phyloP scores from a whole-genome alignment of 78 protist species.

The Chrysochromulina parva region DNA sequence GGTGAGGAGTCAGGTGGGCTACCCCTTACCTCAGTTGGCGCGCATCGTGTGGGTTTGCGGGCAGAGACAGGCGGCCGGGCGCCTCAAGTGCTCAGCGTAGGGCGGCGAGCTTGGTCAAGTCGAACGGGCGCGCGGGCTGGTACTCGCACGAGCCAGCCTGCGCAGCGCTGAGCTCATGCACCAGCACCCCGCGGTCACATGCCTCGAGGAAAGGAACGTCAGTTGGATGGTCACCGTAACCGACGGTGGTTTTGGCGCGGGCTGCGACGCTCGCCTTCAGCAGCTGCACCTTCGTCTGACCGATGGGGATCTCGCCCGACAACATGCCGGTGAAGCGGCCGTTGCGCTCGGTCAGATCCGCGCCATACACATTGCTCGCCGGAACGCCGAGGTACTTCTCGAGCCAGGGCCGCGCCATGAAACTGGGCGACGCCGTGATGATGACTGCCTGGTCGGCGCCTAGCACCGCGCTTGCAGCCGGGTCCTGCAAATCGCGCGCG shows the following conservation, averaged over 20 bases:
- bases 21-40: no score
- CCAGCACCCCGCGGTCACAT: not conserved
- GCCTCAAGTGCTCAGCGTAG: no score
- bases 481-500: not conserved
- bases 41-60: no score
- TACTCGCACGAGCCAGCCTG: no score
- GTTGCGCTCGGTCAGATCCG: not conserved
- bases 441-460: not conserved
- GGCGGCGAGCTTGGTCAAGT: no score
- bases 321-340: slow-evolving; percentile 1
- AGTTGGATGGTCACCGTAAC: slow-evolving; percentile 14
- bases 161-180: no score
- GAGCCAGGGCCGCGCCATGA: slow-evolving; percentile 22
- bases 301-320: not conserved
- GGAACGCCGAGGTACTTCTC: not conserved
- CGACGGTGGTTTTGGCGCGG: not conserved
- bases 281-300: not conserved
- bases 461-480: not conserved
- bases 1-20: no score
- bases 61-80: no score
- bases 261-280: not conserved
- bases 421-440: not conserved
- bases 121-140: no score
- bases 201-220: not conserved
- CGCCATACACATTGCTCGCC: not conserved